Base-by-base conservation (phyloP, 1,284 basidiomycete species). In the Microbotryum scabiosae region DNA sequence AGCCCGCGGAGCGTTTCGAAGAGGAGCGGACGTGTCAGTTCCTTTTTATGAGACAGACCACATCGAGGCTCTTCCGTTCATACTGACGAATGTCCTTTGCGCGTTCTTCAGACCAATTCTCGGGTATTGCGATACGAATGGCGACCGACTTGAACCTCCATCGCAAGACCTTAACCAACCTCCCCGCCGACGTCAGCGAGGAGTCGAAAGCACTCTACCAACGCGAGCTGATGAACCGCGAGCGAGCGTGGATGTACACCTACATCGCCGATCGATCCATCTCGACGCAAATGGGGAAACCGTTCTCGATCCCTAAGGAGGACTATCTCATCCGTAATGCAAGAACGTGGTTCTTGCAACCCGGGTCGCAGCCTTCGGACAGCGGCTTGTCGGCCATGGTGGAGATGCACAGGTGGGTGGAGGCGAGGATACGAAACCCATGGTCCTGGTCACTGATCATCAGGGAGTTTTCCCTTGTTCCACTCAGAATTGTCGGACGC, bases 1-100 rank as follows among this genome's bases (percentile, higher is more conserved):
- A 76, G 63, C 74, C 79, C 90, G 43, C 79, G 5, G 68, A 75
- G 65, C 74, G 78, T 20, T 97, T 90, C 72, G 96, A 98, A 74
- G 91, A 97, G 72, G 94, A 98, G 76, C 85, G 88, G 71, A 97
- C 93, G 0, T 98, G 94, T 92, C 74, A 90, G 69, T 79, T 90
- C 54, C 79, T 93, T 10, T 7, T 26, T 12, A 21, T n/a, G 4
- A n/a, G 45, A n/a, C 10, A 12, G 26, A 36, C 12, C 25, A 3
- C 18, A 5, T 28, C 9, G 26, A 7, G 21, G 16, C 5, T 25
- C 20, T 20, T 21, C 43, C 8, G 16, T 26, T 49, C 9, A 25
- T 18, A 41, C 36, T 41, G 36, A 41, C 36, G 16, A 41, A 41
- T 30, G 30, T 30, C 32, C 28, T 12, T 7, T 43, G 46, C 23